Evolutionary conservation across 2,329 filamentous ascomycete species (phyloP).

Genomic region (Claviceps purpurea): DNA sequence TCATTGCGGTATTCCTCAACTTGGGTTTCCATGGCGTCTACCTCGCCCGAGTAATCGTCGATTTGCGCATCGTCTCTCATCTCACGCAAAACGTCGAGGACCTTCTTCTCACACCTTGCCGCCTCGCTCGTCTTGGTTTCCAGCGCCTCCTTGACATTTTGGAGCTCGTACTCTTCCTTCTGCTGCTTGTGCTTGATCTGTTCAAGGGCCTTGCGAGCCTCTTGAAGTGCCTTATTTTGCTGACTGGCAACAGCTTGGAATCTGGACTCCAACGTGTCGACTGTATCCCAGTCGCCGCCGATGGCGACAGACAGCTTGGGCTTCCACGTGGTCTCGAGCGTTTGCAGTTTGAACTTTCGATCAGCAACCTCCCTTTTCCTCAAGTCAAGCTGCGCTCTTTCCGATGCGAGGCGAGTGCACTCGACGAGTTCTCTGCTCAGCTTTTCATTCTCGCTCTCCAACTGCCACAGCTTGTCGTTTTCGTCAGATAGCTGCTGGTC

Average conservation of each 20-base stretch:
- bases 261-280: constrained; percentile 53
- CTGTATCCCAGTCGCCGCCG: constrained; percentile 48
- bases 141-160: constrained; percentile 48
- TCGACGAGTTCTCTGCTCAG: constrained; percentile 73
- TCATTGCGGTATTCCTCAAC: constrained; percentile 50
- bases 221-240: constrained; percentile 43
- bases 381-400: constrained; percentile 72
- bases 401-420: constrained; percentile 66
- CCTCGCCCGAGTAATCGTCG: constrained; percentile 39
- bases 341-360: constrained; percentile 61
- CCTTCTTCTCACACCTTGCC: constrained; percentile 43
- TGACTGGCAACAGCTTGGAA: constrained; percentile 51
- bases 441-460: constrained; percentile 60
- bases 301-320: constrained; percentile 55
- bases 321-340: constrained; percentile 61
- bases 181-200: constrained; percentile 58
- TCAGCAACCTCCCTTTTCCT: constrained; percentile 69
- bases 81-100: constrained; percentile 33
- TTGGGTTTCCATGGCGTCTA: constrained; percentile 40
- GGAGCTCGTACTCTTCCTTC: constrained; percentile 61
- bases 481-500: constrained; percentile 57
- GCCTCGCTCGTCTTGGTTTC: constrained; percentile 51
- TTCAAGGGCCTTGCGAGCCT: constrained; percentile 59
- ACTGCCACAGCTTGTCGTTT: constrained; percentile 48
- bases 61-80: constrained; percentile 32